Base-by-base conservation (phyloP, 257 asterid genomes). In the Ligustrum vulgare region DNA sequence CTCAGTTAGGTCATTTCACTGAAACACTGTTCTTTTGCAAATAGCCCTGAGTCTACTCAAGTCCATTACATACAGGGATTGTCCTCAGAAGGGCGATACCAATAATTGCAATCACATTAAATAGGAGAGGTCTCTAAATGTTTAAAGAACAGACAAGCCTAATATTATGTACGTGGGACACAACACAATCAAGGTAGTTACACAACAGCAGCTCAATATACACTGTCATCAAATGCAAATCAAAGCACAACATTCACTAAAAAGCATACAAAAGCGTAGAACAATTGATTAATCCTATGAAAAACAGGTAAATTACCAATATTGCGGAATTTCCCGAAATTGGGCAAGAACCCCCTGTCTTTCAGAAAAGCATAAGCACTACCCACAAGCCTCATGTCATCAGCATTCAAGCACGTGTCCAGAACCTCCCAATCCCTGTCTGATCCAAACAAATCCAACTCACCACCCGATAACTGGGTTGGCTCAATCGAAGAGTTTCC, bases 351-450 rank as follows among this genome's bases (percentile, higher is more conserved):
- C 25, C 92, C 96, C 25, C 86, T 81, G 75, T 89, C 89, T 78
- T 81, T 80, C 72, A 94, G 96, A 67, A 92, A 89, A 15, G 87
- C 74, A 72, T 94, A 92, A 72, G 98, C 97, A 74, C 77, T 82
- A 8, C 82, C 96, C 54, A 94, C 98, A 62, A 94, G 98, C 81
- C 84, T 84, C 98, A 94, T 84, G 80, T 94, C 98, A 82, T 94
- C 98, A 43, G 97, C 98, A 87, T 91, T 94, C 88, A 94, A 83
- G 82, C 97, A 92, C 51, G 98, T 89, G 81, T 92, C 97, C 71
- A 94, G 69, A 60, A 94, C 89, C 77, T 89, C 88, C 97, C 96
- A 94, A 76, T 94, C 92, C 85, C 93, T 84, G 47, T 78, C 86
- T 82, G 77, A 64, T 51, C 82, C 88, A 28, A 77, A 65, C 69